phyloP scores from a whole-genome alignment of 73 alveolate species.

The Loxodes magnus region DNA sequence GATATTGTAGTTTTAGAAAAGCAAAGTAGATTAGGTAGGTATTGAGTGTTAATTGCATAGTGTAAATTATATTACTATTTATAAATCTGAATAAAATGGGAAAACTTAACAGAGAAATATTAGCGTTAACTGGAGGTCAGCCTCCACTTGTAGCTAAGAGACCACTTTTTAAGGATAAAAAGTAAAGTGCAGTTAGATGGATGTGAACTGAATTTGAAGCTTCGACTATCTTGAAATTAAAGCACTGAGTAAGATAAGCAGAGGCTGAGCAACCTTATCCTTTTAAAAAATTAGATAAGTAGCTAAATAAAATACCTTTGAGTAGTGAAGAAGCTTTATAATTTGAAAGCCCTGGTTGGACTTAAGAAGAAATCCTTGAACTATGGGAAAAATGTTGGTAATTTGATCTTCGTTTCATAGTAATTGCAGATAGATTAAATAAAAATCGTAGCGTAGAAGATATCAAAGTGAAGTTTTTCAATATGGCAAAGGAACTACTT shows the following conservation, averaged over 20 bases:
- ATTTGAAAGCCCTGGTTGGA: conserved; percentile 60
- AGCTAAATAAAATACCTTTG: conserved; percentile 48
- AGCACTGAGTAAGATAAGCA: conserved; percentile 75
- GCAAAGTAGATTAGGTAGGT: too few species aligned
- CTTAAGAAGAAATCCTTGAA: conserved; percentile 66
- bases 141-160: conserved; percentile 11
- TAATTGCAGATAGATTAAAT: conserved; percentile 59
- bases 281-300: conserved; percentile 62
- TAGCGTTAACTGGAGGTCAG: conserved; percentile 10
- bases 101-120: neutral
- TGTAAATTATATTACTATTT: too few species aligned
- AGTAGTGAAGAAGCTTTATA: conserved; percentile 63
- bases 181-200: conserved; percentile 56
- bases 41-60: too few species aligned
- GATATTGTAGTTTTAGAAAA: too few species aligned
- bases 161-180: conserved; percentile 1
- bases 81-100: neutral
- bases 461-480: conserved; percentile 72
- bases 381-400: conserved; percentile 69
- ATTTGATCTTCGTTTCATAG: conserved; percentile 68
- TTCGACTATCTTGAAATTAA: conserved; percentile 56
- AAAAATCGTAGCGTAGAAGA: conserved; percentile 72
- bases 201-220: conserved; percentile 57
- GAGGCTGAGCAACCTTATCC: conserved; percentile 74
- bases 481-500: conserved; percentile 57